These are phyloP conservation scores for Flaveria bidentis DNA, from an alignment of 129 eudicot species.

Conservation along the genomic window DNA sequence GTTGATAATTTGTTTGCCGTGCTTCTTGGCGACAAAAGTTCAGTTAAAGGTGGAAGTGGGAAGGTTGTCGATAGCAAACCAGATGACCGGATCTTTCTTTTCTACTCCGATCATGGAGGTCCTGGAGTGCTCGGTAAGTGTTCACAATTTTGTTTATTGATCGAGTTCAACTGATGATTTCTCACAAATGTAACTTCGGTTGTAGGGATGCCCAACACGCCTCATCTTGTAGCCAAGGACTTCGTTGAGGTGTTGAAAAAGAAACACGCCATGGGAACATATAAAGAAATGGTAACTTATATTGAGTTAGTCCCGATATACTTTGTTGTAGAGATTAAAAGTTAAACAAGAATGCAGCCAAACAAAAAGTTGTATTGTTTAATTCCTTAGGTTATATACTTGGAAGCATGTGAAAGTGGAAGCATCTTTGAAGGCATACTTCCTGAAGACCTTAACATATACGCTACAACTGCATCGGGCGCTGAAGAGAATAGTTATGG, in stretches of 20 bases:
- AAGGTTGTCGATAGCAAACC: slow-evolving; percentile 81
- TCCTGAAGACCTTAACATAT: slow-evolving; percentile 67
- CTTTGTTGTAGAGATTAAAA: not conserved
- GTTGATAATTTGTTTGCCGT: slow-evolving; percentile 67
- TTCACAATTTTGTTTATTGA: not conserved
- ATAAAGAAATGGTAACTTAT: slow-evolving; percentile 63
- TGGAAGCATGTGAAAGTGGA: slow-evolving; percentile 96
- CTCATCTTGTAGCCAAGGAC: slow-evolving; percentile 70
- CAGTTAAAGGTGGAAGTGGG: slow-evolving; percentile 86
- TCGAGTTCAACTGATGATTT: not conserved
- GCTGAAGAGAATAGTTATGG: slow-evolving; percentile 90
- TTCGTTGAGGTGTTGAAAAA: slow-evolving; percentile 70
- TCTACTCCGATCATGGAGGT: slow-evolving; percentile 97
- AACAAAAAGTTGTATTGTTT: not conserved
- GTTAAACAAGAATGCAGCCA: not conserved
- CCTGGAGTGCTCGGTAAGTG: slow-evolving; percentile 91
- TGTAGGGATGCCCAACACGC: slow-evolving; percentile 84
- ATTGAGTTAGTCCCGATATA: slow-evolving; percentile 41
- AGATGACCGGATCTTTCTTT: slow-evolving; percentile 76
- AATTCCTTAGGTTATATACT: slow-evolving; percentile 60
- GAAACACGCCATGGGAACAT: slow-evolving; percentile 69
- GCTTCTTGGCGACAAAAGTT: slow-evolving; percentile 67
- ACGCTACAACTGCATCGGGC: slow-evolving; percentile 79
- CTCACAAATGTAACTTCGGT: not conserved
- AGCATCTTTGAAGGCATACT: slow-evolving; percentile 88